A percentile compares a stretch with the other conserved stretches of the same genome.
phyloP scores from a whole-genome alignment of 169 alveolate species.

The Plasmodium inui region DNA sequence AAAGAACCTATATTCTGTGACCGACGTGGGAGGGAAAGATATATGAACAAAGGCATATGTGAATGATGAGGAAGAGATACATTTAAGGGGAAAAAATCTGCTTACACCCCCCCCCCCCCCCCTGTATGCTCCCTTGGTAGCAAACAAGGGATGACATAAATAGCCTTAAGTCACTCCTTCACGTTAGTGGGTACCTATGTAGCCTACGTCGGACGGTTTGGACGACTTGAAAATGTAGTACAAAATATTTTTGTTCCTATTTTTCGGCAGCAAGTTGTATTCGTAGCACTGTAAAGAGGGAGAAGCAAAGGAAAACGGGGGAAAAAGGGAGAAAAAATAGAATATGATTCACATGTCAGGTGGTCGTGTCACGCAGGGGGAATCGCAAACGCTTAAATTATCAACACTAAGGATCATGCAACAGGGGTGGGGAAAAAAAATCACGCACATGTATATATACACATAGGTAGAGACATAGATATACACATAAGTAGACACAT shows the following conservation, averaged over 20 bases:
- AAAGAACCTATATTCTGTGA: conserved; percentile 47
- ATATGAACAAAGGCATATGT: background rate
- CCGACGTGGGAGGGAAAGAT: background rate
- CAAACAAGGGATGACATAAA: background rate
- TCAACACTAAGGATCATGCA: background rate
- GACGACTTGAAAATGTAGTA: conserved; percentile 44
- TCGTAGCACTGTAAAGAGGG: conserved; percentile 53
- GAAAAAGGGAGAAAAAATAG: background rate
- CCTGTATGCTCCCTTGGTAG: background rate
- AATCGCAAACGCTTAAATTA: background rate
- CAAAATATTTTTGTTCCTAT: conserved; percentile 28
- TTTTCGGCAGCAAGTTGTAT: conserved; percentile 49
- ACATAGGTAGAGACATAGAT: background rate
- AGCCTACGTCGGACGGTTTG: conserved; percentile 13
- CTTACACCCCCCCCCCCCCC: no score
- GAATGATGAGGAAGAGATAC: background rate
- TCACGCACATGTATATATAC: background rate
- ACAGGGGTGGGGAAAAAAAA: background rate
- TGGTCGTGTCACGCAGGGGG: background rate
- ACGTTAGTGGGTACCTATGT: conserved; percentile 32
- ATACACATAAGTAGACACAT: background rate
- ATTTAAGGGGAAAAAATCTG: background rate
- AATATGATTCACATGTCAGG: background rate
- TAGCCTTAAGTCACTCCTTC: background rate
- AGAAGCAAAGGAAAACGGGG: background rate